Percentiles rank a stretch among this genome's conserved stretches.
phyloP scores from a whole-genome alignment of 257 asterid genomes.

The Scutellaria baicalensis region DNA sequence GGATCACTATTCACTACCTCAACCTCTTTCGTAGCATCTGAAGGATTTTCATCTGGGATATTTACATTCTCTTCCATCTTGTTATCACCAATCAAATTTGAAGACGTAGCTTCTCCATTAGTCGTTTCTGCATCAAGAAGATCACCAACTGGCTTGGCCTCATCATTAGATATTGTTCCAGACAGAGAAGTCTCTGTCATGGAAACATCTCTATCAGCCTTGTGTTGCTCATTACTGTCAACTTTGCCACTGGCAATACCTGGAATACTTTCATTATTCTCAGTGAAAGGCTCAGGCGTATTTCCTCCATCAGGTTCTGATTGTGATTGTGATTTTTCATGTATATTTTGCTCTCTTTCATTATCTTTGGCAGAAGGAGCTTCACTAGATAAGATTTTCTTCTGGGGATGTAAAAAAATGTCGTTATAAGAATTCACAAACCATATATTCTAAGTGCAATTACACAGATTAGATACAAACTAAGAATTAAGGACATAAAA shows the following conservation, averaged over 20 bases:
- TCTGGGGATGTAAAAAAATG: conserved; percentile 43
- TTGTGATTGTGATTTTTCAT: conserved; percentile 40
- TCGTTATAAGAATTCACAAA: conserved; percentile 22
- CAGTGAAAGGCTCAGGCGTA: conserved; percentile 18
- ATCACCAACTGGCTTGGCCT: conserved; percentile 33
- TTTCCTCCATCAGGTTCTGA: conserved; percentile 39
- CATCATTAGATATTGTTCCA: conserved; percentile 35
- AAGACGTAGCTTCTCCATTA: conserved; percentile 31
- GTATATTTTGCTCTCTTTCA: conserved; percentile 34
- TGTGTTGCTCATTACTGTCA: conserved; percentile 34
- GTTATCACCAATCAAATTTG: conserved; percentile 29
- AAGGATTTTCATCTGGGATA: conserved; percentile 29
- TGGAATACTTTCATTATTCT: conserved; percentile 30
- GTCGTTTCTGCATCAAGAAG: conserved; percentile 30
- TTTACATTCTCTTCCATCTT: conserved; percentile 30
- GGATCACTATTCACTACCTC: conserved; percentile 30
- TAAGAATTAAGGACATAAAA: not conserved
- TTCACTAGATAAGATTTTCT: conserved; percentile 45
- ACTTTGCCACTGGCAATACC: conserved; percentile 23
- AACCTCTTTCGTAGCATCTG: conserved; percentile 27
- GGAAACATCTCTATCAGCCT: conserved; percentile 36
- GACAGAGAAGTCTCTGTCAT: conserved; percentile 40
- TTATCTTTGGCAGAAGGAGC: conserved; percentile 28
- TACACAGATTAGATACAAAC: not conserved
- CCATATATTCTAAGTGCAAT: not conserved